These are phyloP conservation scores for Schrenkiella parvula DNA, from an alignment of 345 rosid genomes.

Conservation along the genomic window DNA sequence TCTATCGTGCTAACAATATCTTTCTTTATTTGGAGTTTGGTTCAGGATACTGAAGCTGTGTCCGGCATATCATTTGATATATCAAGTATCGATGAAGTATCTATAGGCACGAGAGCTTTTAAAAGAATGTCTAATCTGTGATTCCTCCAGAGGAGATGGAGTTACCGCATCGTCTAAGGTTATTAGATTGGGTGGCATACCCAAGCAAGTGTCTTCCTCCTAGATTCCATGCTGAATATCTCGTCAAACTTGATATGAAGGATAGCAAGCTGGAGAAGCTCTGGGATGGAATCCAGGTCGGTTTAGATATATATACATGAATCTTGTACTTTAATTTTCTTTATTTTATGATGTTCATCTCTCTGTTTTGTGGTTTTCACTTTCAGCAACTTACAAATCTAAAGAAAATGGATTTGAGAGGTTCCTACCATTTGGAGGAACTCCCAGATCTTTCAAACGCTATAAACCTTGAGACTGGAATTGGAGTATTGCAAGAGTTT, in stretches of 20 bases:
- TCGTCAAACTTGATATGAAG: not conserved
- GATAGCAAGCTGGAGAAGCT: not conserved
- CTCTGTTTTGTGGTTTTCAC: not conserved
- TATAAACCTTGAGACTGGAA: not conserved
- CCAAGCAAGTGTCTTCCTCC: conserved; percentile 19
- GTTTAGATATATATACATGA: not conserved
- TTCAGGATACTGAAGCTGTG: not conserved
- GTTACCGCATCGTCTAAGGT: not conserved
- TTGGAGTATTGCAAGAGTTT: conserved; percentile 5
- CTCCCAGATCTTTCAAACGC: conserved; percentile 27
- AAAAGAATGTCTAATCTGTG: conserved; percentile 19
- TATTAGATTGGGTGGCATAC: conserved; percentile 17
- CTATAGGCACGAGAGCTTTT: not conserved
- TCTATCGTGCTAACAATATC: not conserved
- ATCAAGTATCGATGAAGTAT: not conserved
- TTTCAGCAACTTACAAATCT: conserved; percentile 22
- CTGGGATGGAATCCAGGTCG: conserved; percentile 22
- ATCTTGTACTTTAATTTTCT: not conserved
- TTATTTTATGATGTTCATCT: not conserved
- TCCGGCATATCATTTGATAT: conserved; percentile 18
- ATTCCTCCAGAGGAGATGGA: conserved; percentile 8
- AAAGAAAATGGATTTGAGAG: not conserved
- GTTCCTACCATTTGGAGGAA: not conserved
- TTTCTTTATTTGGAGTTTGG: not conserved
- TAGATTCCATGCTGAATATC: not conserved